phyloP scores from a whole-genome alignment of 805 yeast genomes.

The Barnettozyma californica region DNA sequence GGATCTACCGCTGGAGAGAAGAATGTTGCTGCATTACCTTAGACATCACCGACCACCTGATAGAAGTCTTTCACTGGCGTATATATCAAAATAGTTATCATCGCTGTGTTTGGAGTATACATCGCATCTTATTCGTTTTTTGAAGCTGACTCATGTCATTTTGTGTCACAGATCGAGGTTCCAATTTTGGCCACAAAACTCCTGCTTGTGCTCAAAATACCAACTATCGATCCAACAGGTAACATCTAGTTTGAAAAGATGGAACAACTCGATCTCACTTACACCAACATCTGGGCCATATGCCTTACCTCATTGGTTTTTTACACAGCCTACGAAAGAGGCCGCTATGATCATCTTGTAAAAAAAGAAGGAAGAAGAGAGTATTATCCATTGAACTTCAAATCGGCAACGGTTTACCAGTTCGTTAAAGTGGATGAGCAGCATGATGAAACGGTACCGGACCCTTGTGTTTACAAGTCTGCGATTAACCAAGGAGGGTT shows the following conservation, averaged over 20 bases:
- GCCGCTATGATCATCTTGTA: neutral
- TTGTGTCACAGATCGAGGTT: neutral
- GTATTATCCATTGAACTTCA: conserved; percentile 8
- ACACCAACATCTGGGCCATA: conserved; percentile 4
- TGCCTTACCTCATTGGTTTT: conserved; percentile 1
- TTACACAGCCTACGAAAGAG: conserved; percentile 1
- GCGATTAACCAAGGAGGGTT: conserved; percentile 1
- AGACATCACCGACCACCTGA: neutral
- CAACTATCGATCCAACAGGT: neutral
- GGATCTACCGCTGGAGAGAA: neutral
- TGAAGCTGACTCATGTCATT: too few species aligned
- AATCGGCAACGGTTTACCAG: neutral
- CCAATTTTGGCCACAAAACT: neutral
- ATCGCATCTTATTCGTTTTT: too few species aligned
- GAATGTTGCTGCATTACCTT: conserved; percentile 1
- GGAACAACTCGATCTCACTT: conserved; percentile 7
- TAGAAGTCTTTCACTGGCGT: neutral
- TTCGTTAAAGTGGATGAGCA: conserved; percentile 1
- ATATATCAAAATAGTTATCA: neutral
- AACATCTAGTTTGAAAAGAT: neutral
- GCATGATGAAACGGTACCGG: neutral
- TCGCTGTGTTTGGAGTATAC: neutral
- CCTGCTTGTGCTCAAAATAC: neutral
- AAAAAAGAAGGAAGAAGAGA: conserved; percentile 3
- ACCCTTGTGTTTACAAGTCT: neutral